Percentiles rank a stretch among this genome's conserved stretches.
Conservation (phyloP, 2,329 filamentous ascomycete genomes). For the Fusarium sp. region DNA sequence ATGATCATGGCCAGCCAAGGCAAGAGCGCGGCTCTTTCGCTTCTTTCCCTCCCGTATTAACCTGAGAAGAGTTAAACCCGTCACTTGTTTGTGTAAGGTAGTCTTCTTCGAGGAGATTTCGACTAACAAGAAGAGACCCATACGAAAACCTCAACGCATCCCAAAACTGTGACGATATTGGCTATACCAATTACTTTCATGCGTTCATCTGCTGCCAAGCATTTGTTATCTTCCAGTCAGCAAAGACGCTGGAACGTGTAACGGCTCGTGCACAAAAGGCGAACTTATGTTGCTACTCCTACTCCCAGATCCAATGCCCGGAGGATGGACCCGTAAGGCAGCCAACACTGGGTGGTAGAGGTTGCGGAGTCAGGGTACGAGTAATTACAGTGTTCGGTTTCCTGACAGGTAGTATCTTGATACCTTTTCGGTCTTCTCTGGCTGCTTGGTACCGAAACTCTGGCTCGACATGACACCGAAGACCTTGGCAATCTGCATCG, state of each 20-base stretch:
- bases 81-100: constrained; percentile 1
- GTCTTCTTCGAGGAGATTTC: background rate
- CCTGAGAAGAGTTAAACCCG: constrained; percentile 1
- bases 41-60: background rate
- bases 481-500: constrained; percentile 21
- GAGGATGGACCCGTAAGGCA: background rate
- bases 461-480: constrained; percentile 18
- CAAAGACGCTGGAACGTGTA: background rate
- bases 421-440: background rate
- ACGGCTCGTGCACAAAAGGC: constrained; percentile 4
- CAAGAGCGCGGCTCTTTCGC: constrained; percentile 9
- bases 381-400: constrained; percentile 14
- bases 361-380: constrained; percentile 22
- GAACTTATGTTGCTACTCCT: constrained; percentile 26
- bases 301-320: background rate
- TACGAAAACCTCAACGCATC: background rate
- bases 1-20: background rate
- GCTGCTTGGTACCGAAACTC: constrained; percentile 13
- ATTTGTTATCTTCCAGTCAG: constrained; percentile 14
- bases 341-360: constrained; percentile 16
- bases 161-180: background rate
- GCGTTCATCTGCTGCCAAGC: constrained; percentile 9
- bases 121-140: background rate
- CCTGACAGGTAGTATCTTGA: constrained; percentile 9
- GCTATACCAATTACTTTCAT: background rate